These are phyloP conservation scores for Asterionellopsis glacialis DNA, from an alignment of 108 stramenopile species.

Conservation along the genomic window DNA sequence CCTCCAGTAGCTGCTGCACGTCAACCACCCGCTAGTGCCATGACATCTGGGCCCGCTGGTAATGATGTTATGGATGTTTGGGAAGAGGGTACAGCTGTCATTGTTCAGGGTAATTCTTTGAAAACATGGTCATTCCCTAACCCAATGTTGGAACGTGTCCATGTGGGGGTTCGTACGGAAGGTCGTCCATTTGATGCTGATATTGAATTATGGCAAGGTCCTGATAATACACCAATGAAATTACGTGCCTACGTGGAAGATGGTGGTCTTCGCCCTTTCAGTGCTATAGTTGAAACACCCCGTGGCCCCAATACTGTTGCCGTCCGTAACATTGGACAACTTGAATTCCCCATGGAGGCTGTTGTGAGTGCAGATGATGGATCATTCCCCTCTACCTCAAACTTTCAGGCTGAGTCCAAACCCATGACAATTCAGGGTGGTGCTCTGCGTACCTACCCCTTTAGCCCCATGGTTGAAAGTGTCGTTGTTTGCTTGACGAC, in stretches of 20 bases:
- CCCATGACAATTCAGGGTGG: conserved; percentile 75
- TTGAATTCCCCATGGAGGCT: conserved; percentile 29
- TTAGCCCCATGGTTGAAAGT: conserved; percentile 58
- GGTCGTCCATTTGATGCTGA: conserved; percentile 53
- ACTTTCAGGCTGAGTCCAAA: not conserved
- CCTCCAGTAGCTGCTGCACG: no score
- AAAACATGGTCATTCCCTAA: conserved; percentile 63
- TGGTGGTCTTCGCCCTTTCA: conserved; percentile 43
- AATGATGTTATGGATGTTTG: conserved; percentile 27
- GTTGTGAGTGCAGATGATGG: conserved; percentile 21
- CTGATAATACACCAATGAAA: conserved; percentile 48
- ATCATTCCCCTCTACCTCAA: conserved; percentile 6
- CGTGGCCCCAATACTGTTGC: conserved; percentile 38
- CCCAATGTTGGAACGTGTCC: conserved; percentile 49
- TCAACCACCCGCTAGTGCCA: no score
- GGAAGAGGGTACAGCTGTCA: conserved; percentile 46
- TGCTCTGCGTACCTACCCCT: conserved; percentile 65
- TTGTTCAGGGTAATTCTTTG: conserved; percentile 73
- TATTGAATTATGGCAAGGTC: conserved; percentile 52
- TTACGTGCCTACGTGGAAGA: conserved; percentile 52
- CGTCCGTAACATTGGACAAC: conserved; percentile 43
- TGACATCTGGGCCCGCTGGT: no score
- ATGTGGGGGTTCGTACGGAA: conserved; percentile 36
- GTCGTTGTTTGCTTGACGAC: conserved; percentile 69
- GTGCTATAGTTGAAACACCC: conserved; percentile 37